A percentile compares a stretch with the other conserved stretches of the same genome.
Evolutionary conservation across 768 basidiomycete genomes (phyloP).

Genomic region (Leccinum disarticulatum): DNA sequence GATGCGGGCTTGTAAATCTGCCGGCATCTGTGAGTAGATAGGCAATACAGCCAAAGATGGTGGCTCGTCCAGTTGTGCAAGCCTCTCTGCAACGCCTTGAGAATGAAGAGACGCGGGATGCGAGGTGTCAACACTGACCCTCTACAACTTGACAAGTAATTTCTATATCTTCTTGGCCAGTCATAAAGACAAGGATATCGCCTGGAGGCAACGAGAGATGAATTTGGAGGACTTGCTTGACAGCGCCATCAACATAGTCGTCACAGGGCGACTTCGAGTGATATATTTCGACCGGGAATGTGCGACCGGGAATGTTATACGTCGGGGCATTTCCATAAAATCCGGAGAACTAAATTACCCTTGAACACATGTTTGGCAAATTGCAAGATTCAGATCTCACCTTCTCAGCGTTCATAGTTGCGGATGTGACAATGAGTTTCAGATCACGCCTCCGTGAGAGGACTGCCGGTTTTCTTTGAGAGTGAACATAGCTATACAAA

Average conservation of each 20-base stretch:
- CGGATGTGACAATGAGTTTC: slow-evolving; percentile 96
- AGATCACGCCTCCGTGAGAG: slow-evolving; percentile 88
- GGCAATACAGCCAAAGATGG: slow-evolving; percentile 87
- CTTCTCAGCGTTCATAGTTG: slow-evolving; percentile 99
- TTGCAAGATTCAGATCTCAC: slow-evolving; percentile 37
- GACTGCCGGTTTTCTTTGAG: slow-evolving; percentile 41
- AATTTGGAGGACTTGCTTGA: slow-evolving; percentile 97
- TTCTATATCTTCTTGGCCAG: slow-evolving; percentile 99
- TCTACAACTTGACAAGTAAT: slow-evolving; percentile 92
- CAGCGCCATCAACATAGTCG: slow-evolving; percentile 97
- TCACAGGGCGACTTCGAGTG: slow-evolving; percentile 98
- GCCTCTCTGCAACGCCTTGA: slow-evolving; percentile 60
- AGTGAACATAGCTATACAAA: neutral
- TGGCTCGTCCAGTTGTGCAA: slow-evolving; percentile 90
- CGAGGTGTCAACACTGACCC: slow-evolving; percentile 47
- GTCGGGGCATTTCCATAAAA: slow-evolving; percentile 96
- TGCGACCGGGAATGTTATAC: slow-evolving; percentile 92
- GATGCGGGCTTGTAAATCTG: slow-evolving; percentile 97
- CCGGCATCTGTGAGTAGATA: slow-evolving; percentile 99
- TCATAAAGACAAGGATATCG: slow-evolving; percentile 99
- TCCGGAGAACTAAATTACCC: slow-evolving; percentile 72
- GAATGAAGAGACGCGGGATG: neutral
- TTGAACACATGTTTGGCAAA: neutral
- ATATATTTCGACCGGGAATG: slow-evolving; percentile 96
- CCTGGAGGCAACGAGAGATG: slow-evolving; percentile 91